Conservation (phyloP, 352 stramenopile genomes). For the Phytophthora cactorum region DNA sequence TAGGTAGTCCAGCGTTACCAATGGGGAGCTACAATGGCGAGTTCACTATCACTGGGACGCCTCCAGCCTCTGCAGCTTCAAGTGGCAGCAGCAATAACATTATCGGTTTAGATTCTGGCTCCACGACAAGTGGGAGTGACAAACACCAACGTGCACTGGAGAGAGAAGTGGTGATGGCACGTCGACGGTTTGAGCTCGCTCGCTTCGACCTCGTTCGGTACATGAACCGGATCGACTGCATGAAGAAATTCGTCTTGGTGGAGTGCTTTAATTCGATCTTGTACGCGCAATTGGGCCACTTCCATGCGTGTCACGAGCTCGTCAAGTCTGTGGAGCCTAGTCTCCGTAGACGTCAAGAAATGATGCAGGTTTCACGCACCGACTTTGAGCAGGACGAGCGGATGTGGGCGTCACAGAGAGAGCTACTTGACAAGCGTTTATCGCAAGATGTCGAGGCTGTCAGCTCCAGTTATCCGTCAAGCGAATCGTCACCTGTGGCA, state of each 20-base stretch:
- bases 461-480: conserved; percentile 17
- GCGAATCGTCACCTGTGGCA: conserved; percentile 23
- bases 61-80: conserved; percentile 20
- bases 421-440: conserved; percentile 63
- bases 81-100: conserved; percentile 31
- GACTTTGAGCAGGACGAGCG: conserved; percentile 78
- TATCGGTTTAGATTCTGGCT: conserved; percentile 17
- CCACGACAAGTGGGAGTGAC: conserved; percentile 23
- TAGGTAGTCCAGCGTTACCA: conserved; percentile 34
- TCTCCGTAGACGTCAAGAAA: conserved; percentile 71
- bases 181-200: conserved; percentile 79
- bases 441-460: conserved; percentile 55
- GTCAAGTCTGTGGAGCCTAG: conserved; percentile 79
- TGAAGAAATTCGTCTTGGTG: conserved; percentile 87
- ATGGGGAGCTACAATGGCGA: conserved; percentile 23
- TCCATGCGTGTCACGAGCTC: conserved; percentile 82
- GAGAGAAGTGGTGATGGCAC: conserved; percentile 64
- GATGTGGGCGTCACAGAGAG: conserved; percentile 79
- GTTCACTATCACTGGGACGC: conserved; percentile 20
- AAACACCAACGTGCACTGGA: conserved; percentile 65
- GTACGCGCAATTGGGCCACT: conserved; percentile 82
- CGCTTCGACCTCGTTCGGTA: conserved; percentile 88
- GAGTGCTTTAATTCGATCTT: conserved; percentile 88
- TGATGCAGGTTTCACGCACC: conserved; percentile 63
- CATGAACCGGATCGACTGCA: conserved; percentile 81